Evolutionary conservation across 2,329 filamentous ascomycete genomes (phyloP).

Genomic region (Bipolaris sorokiniana): DNA sequence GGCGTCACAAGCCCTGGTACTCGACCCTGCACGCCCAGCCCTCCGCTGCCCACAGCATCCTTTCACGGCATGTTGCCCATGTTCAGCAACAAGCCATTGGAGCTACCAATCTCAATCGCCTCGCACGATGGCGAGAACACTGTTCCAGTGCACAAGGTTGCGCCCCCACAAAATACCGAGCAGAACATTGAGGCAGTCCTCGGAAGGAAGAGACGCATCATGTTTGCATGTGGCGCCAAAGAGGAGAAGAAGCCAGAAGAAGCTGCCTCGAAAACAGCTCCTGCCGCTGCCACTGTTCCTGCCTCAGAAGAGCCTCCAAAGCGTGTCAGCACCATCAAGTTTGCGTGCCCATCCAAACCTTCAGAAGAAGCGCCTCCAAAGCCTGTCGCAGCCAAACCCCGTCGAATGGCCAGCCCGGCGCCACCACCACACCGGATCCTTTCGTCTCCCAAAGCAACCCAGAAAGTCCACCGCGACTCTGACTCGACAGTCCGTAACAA

Average conservation of each 20-base stretch:
- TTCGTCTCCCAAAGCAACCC: slow-evolving; percentile 38
- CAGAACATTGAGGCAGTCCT: slow-evolving; percentile 66
- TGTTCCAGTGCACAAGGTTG: slow-evolving; percentile 30
- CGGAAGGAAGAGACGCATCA: slow-evolving; percentile 86
- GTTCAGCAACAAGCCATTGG: slow-evolving; percentile 49
- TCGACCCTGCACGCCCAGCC: slow-evolving; percentile 86
- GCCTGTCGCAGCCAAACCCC: slow-evolving; percentile 41
- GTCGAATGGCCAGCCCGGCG: slow-evolving; percentile 54
- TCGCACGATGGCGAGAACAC: slow-evolving; percentile 46
- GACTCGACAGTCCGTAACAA: slow-evolving; percentile 58
- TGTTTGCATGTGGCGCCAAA: slow-evolving; percentile 76
- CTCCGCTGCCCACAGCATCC: slow-evolving; percentile 70
- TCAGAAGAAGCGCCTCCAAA: slow-evolving; percentile 50
- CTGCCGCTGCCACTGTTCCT: slow-evolving; percentile 21
- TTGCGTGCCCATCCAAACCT: slow-evolving; percentile 68
- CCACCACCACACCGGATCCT: slow-evolving; percentile 40
- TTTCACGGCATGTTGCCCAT: slow-evolving; percentile 46
- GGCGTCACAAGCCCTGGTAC: slow-evolving; percentile 83
- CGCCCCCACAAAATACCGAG: slow-evolving; percentile 53
- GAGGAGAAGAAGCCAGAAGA: slow-evolving; percentile 54
- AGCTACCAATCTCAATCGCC: slow-evolving; percentile 46
- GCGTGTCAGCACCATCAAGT: slow-evolving; percentile 72
- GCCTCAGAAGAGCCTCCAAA: slow-evolving; percentile 49
- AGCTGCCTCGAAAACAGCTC: slow-evolving; percentile 27
- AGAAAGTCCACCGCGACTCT: slow-evolving; percentile 54